Conservation (phyloP, 1,139 yeast genomes). For the Suhomyces guaymorum region DNA sequence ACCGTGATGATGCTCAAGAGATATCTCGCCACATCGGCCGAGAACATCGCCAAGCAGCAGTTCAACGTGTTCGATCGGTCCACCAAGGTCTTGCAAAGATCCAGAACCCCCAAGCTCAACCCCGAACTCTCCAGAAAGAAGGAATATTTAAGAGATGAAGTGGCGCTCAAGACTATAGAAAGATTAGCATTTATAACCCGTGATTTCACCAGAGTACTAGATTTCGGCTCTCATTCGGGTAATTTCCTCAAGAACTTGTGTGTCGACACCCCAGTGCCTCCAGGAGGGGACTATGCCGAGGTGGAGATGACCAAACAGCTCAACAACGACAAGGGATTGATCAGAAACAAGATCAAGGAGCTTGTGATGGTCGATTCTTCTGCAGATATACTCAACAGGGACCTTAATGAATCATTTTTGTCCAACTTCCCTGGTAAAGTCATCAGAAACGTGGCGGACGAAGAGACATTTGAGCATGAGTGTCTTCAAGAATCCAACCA, state of each 20-base stretch:
- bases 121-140: constrained; percentile 53
- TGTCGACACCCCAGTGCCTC: constrained; percentile 28
- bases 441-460: constrained; percentile 61
- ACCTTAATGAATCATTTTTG: constrained; percentile 37
- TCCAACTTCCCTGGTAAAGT: constrained; percentile 42
- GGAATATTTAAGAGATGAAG: constrained; percentile 77
- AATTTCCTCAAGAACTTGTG: constrained; percentile 46
- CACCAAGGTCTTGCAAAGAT: constrained; percentile 60
- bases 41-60: constrained; percentile 26
- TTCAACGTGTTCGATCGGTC: constrained; percentile 67
- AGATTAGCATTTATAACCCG: constrained; percentile 73
- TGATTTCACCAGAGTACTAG: constrained; percentile 59
- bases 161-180: constrained; percentile 72
- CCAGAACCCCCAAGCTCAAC: constrained; percentile 48
- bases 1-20: constrained; percentile 11
- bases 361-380: constrained; percentile 73
- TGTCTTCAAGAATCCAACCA: constrained; percentile 40
- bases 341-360: constrained; percentile 54
- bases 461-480: constrained; percentile 55
- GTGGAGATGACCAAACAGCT: constrained; percentile 36
- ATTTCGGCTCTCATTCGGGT: constrained; percentile 76
- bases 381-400: constrained; percentile 52
- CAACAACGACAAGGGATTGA: constrained; percentile 53
- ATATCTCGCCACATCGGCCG: constrained; percentile 27
- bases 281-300: constrained; percentile 33